phyloP scores from a whole-genome alignment of 2,329 filamentous ascomycete species.

The Exophiala mesophila region DNA sequence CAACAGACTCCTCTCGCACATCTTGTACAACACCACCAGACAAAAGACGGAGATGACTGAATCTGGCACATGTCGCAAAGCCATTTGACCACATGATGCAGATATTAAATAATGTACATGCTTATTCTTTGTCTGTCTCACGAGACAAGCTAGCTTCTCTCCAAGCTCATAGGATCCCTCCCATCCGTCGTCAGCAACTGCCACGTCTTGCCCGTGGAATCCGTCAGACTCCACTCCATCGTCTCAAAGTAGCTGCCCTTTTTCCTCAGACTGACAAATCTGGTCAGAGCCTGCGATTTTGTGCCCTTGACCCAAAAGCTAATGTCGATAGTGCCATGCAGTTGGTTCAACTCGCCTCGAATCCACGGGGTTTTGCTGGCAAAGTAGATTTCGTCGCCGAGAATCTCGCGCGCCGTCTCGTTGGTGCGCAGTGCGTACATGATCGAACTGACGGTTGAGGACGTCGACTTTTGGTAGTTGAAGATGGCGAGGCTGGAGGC shows the following conservation, averaged over 20 bases:
- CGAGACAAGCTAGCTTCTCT: too few relatives aligned
- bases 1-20: too few relatives aligned
- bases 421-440: conserved; percentile 88
- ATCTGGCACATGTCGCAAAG: too few relatives aligned
- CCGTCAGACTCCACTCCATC: conserved; percentile 79
- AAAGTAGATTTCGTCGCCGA: conserved; percentile 87
- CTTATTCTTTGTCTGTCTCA: too few relatives aligned
- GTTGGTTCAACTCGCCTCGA: conserved; percentile 81
- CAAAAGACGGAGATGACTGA: too few relatives aligned
- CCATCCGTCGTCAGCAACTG: conserved; percentile 56
- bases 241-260: conserved; percentile 75
- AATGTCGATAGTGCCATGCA: conserved; percentile 87
- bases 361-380: conserved; percentile 76
- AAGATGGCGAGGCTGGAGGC: conserved; percentile 80
- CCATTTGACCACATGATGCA: too few relatives aligned
- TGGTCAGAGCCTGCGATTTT: conserved; percentile 65
- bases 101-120: too few relatives aligned
- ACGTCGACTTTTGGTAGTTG: conserved; percentile 98
- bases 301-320: conserved; percentile 80
- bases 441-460: conserved; percentile 76
- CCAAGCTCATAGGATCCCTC: conserved; percentile 22
- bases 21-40: too few relatives aligned
- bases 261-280: conserved; percentile 70
- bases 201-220: conserved; percentile 60
- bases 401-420: conserved; percentile 63